Conservation (phyloP, 768 basidiomycete species). For the Rhodotorula babjevae region DNA sequence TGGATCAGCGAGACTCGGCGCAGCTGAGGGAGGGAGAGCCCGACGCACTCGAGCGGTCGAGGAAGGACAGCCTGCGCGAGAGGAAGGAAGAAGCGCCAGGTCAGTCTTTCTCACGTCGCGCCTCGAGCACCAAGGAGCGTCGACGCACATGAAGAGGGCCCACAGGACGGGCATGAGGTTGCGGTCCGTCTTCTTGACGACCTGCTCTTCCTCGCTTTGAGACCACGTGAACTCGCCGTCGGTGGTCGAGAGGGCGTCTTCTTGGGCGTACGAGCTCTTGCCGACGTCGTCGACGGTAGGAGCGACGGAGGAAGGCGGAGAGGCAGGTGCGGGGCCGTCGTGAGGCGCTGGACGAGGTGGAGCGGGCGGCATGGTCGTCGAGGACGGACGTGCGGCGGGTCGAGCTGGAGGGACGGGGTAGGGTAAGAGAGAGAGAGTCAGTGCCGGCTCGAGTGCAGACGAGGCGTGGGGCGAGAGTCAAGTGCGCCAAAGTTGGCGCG, state of each 20-base stretch:
- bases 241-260: background rate
- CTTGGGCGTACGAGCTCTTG: background rate
- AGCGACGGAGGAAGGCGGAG: background rate
- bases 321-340: background rate
- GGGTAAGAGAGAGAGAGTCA: too few species aligned
- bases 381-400: too few species aligned
- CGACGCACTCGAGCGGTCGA: constrained; percentile 18
- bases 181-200: background rate
- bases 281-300: background rate
- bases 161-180: constrained; percentile 1
- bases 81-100: too few species aligned
- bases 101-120: too few species aligned
- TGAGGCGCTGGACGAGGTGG: too few species aligned
- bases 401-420: too few species aligned
- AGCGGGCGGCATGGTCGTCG: background rate
- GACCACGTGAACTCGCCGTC: background rate
- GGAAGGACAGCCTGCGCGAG: constrained; percentile 8
- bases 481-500: too few species aligned
- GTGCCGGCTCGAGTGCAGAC: too few species aligned
- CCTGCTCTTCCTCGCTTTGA: background rate
- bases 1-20: too few species aligned
- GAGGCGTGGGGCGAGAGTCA: too few species aligned
- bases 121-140: too few species aligned
- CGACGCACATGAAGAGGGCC: constrained; percentile 1
- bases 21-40: background rate